Percentiles rank a stretch among this genome's conserved stretches.
These are phyloP conservation scores for Yamadazyma kitorensis DNA, from an alignment of 805 yeast genomes.

Conservation along the genomic window DNA sequence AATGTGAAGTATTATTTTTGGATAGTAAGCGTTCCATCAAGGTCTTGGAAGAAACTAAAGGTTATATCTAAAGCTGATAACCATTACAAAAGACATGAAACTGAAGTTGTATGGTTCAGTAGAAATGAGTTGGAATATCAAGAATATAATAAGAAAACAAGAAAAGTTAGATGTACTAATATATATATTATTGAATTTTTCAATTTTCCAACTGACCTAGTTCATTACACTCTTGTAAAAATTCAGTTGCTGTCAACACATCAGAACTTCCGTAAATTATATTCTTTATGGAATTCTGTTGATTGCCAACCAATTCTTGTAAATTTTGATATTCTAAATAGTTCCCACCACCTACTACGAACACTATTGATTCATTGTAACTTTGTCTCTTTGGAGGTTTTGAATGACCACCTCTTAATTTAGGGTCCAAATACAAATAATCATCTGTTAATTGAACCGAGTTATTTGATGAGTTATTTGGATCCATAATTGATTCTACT, in stretches of 20 bases:
- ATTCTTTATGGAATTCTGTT: slow-evolving; percentile 40
- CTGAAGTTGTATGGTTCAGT: not conserved
- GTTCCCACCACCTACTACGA: slow-evolving; percentile 96
- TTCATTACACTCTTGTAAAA: slow-evolving; percentile 61
- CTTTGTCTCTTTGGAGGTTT: slow-evolving; percentile 83
- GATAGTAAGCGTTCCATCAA: slow-evolving; percentile 79
- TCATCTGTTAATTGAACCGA: slow-evolving; percentile 80
- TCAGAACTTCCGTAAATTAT: slow-evolving; percentile 88
- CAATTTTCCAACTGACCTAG: slow-evolving; percentile 30
- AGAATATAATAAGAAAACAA: too few relatives aligned
- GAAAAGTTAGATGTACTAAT: too few relatives aligned
- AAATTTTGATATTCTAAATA: slow-evolving; percentile 91
- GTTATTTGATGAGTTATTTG: slow-evolving; percentile 57
- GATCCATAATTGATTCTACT: slow-evolving; percentile 90
- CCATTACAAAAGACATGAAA: not conserved
- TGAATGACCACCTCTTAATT: slow-evolving; percentile 84
- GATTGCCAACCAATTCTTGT: slow-evolving; percentile 72
- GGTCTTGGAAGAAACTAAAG: slow-evolving; percentile 52
- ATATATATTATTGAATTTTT: not conserved
- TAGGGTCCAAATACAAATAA: slow-evolving; percentile 88
- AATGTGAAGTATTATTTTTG: slow-evolving; percentile 76
- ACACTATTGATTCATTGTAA: slow-evolving; percentile 80
- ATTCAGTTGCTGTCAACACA: slow-evolving; percentile 65
- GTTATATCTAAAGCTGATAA: slow-evolving; percentile 33
- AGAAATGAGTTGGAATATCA: too few relatives aligned